Evolutionary conservation across 768 basidiomycete genomes (phyloP).

Genomic region (Suillus bovinus): DNA sequence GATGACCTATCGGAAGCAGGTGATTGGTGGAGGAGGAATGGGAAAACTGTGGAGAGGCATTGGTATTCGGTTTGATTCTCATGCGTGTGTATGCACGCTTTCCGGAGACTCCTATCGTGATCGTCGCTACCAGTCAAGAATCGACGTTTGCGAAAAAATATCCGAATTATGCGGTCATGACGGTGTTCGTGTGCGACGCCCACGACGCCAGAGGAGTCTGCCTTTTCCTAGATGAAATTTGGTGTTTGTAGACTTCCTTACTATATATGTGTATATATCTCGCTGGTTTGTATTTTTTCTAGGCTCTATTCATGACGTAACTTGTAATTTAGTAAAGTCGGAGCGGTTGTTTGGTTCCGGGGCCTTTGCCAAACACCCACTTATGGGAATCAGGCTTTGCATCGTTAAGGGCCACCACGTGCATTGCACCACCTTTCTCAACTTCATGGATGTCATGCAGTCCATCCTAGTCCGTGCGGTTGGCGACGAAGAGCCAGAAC

Average conservation of each 20-base stretch:
- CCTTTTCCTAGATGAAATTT: not conserved
- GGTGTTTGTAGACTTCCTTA: not conserved
- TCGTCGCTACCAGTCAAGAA: slow-evolving; percentile 3
- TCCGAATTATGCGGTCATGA: not conserved
- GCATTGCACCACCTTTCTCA: not conserved
- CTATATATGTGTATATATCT: not conserved
- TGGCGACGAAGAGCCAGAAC: slow-evolving; percentile 40
- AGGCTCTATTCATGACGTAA: not conserved
- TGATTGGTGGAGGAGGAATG: slow-evolving; percentile 33
- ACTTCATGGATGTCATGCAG: slow-evolving; percentile 17
- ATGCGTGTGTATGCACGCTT: slow-evolving; percentile 25
- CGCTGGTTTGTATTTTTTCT: too few relatives aligned
- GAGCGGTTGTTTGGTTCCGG: slow-evolving; percentile 18
- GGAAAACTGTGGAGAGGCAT: slow-evolving; percentile 15
- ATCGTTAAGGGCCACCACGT: not conserved
- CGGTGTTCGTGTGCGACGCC: not conserved
- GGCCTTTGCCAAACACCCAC: slow-evolving; percentile 22
- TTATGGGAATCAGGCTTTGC: slow-evolving; percentile 19
- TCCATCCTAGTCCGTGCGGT: slow-evolving; percentile 22
- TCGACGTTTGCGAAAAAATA: slow-evolving; percentile 1
- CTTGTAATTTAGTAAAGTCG: too few relatives aligned
- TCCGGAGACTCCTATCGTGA: slow-evolving; percentile 2
- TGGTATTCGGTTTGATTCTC: slow-evolving; percentile 28
- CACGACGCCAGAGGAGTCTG: not conserved
- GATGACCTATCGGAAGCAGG: slow-evolving; percentile 31